Evolutionary conservation across 345 rosid species (phyloP).

Genomic region (Orychophragmus violaceus): DNA sequence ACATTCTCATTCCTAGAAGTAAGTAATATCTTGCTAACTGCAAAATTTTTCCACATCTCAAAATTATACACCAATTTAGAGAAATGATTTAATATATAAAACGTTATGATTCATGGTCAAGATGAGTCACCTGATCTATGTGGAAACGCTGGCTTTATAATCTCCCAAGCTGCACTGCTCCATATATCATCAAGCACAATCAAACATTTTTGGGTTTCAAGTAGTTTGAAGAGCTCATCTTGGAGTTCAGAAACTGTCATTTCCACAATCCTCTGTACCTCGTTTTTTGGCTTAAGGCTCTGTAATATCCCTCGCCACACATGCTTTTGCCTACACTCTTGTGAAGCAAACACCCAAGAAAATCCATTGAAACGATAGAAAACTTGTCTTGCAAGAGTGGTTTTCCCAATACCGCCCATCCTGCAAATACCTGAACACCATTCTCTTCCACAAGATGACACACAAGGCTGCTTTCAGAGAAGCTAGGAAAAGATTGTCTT

Average conservation of each 20-base stretch:
- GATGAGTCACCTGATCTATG: not conserved
- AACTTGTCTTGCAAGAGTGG: slow-evolving; percentile 38
- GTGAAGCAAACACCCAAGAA: slow-evolving; percentile 42
- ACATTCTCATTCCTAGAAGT: slow-evolving; percentile 37
- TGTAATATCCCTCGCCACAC: slow-evolving; percentile 32
- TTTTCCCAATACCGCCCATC: slow-evolving; percentile 54
- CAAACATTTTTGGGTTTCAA: slow-evolving; percentile 27
- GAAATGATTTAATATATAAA: not conserved
- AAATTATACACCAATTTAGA: not conserved
- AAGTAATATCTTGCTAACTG: slow-evolving; percentile 41
- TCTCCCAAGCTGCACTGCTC: slow-evolving; percentile 33
- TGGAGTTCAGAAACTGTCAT: slow-evolving; percentile 9
- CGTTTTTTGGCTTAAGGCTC: slow-evolving; percentile 12
- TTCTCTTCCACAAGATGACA: not conserved
- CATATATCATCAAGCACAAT: slow-evolving; percentile 44
- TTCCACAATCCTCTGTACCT: slow-evolving; percentile 28
- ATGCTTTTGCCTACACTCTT: slow-evolving; percentile 24
- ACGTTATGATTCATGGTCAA: not conserved
- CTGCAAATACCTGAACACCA: slow-evolving; percentile 29
- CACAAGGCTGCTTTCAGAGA: not conserved
- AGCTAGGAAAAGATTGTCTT: slow-evolving; percentile 8
- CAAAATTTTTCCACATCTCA: not conserved
- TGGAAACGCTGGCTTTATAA: slow-evolving; percentile 30
- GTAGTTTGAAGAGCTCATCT: slow-evolving; percentile 11
- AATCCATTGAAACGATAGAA: slow-evolving; percentile 24